phyloP scores from a whole-genome alignment of 2,329 filamentous ascomycete genomes.

The Penicillium sp. region DNA sequence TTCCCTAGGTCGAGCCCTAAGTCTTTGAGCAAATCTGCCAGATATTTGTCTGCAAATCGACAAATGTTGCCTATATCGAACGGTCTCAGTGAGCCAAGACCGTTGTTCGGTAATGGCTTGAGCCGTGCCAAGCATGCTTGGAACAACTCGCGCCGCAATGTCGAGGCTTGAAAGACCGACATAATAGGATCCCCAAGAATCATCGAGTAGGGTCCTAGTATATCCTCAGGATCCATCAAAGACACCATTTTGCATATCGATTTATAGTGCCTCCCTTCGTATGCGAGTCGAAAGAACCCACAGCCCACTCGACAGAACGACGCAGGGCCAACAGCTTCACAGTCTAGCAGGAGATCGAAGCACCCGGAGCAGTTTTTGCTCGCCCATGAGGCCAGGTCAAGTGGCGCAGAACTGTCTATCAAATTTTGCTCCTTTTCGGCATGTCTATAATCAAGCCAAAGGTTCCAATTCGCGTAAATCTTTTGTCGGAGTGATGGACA shows the following conservation, averaged over 20 bases:
- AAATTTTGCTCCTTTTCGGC: background rate
- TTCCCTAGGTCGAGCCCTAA: background rate
- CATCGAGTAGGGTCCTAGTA: background rate
- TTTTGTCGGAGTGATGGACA: background rate
- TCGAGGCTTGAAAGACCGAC: background rate
- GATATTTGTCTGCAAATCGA: background rate
- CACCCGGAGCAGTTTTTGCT: background rate
- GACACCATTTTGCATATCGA: background rate
- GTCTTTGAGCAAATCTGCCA: background rate
- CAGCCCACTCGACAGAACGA: background rate
- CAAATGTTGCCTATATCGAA: background rate
- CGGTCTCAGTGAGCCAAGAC: background rate
- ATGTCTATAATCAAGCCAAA: slow-evolving; percentile 1
- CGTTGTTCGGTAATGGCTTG: background rate
- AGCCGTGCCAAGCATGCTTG: background rate
- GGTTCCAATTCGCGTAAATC: background rate
- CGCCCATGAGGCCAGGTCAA: background rate
- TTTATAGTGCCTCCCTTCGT: background rate
- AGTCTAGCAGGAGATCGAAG: background rate
- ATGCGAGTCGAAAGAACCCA: background rate
- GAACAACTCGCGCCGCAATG: background rate
- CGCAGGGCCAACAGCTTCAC: background rate
- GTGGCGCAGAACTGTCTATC: background rate
- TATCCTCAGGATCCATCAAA: background rate
- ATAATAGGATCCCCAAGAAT: background rate